Conservation (phyloP, 1,284 basidiomycete genomes). For the Gomphus bonarii region DNA sequence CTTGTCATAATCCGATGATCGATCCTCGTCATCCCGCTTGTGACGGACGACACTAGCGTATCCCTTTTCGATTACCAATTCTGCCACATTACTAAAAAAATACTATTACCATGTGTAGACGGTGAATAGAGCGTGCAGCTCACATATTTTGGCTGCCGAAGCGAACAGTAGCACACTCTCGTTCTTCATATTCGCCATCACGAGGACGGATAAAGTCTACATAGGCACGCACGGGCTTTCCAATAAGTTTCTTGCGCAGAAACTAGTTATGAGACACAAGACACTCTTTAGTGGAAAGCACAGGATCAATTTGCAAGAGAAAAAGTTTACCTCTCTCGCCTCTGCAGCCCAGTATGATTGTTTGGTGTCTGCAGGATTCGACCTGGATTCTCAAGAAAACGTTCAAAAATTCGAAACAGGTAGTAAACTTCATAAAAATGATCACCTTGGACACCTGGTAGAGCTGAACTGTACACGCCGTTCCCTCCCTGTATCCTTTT, state of each 20-base stretch:
- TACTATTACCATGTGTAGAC: slow-evolving; percentile 4
- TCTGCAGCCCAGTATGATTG: slow-evolving; percentile 87
- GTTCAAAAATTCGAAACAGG: slow-evolving; percentile 8
- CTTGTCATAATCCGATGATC: slow-evolving; percentile 90
- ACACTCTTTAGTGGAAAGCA: not conserved
- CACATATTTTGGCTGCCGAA: slow-evolving; percentile 73
- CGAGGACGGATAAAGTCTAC: slow-evolving; percentile 87
- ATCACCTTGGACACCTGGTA: slow-evolving; percentile 76
- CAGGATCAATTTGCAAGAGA: slow-evolving; percentile 2
- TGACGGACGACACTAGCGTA: slow-evolving; percentile 86
- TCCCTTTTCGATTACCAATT: slow-evolving; percentile 89
- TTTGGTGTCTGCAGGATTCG: slow-evolving; percentile 75
- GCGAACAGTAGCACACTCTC: slow-evolving; percentile 82
- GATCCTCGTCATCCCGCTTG: slow-evolving; percentile 89
- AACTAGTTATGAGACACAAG: slow-evolving; percentile 35
- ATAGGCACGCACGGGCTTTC: slow-evolving; percentile 76
- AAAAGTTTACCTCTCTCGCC: slow-evolving; percentile 53
- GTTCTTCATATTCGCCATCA: slow-evolving; percentile 89
- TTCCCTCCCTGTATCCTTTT: slow-evolving; percentile 68
- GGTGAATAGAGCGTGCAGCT: slow-evolving; percentile 17
- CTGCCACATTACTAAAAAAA: slow-evolving; percentile 71
- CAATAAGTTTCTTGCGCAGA: slow-evolving; percentile 82
- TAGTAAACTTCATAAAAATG: slow-evolving; percentile 5
- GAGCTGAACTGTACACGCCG: slow-evolving; percentile 84
- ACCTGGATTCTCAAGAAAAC: slow-evolving; percentile 12